A percentile compares a stretch with the other conserved stretches of the same genome.
These are phyloP conservation scores for Cerrena zonata DNA, from an alignment of 1,284 basidiomycete genomes.

Conservation along the genomic window DNA sequence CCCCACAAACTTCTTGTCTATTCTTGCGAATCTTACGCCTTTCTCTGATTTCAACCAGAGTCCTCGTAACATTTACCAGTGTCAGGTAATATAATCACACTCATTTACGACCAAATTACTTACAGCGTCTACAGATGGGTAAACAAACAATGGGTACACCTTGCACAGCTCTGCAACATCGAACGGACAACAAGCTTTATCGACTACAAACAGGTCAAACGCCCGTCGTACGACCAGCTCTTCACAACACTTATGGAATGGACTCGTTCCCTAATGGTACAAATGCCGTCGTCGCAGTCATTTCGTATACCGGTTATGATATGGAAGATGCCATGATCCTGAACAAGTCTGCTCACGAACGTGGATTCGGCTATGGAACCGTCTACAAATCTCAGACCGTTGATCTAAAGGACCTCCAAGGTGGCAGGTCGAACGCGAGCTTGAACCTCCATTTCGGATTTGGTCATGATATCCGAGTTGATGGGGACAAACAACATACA, in stretches of 20 bases:
- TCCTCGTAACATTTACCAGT: constrained; percentile 84
- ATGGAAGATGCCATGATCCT: constrained; percentile 99
- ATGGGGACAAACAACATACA: constrained; percentile 51
- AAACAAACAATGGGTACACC: constrained; percentile 99
- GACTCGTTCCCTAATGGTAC: constrained; percentile 98
- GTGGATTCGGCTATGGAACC: constrained; percentile 95
- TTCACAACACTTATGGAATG: constrained; percentile 97
- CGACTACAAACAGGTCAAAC: constrained; percentile 93
- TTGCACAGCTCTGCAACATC: constrained; percentile 81
- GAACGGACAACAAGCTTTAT: constrained; percentile 99
- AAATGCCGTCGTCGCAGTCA: constrained; percentile 97
- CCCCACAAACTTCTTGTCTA: constrained; percentile 92
- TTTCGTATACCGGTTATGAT: constrained; percentile 99
- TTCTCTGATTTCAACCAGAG: constrained; percentile 98
- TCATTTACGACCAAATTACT: constrained; percentile 2
- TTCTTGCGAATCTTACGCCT: constrained; percentile 75
- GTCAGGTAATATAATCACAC: constrained; percentile 49
- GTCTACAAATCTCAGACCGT: constrained; percentile 94
- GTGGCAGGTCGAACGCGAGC: constrained; percentile 51
- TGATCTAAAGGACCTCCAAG: constrained; percentile 79
- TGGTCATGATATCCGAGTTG: constrained; percentile 66
- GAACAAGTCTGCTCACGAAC: constrained; percentile 97
- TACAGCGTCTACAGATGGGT: constrained; percentile 73
- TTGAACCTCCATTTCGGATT: constrained; percentile 83
- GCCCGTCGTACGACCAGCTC: constrained; percentile 85